Base-by-base conservation (phyloP, 192 early-diverging fungal species). In the Coemansia umbellata region DNA sequence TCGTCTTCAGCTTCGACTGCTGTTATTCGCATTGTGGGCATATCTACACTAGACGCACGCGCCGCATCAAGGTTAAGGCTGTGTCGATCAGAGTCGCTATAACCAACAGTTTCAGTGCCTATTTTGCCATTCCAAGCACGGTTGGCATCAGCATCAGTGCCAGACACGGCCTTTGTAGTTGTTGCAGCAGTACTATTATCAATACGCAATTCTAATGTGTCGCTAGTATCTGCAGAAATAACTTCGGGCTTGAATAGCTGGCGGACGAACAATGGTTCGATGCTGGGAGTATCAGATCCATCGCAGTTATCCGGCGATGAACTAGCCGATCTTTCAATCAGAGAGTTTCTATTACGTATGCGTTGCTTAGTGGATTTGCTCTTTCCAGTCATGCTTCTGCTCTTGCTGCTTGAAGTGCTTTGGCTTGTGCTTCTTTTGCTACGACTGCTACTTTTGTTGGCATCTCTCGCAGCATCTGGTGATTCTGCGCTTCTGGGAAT, bases 1-100 rank as follows among this genome's bases (percentile, higher is more conserved):
- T 75, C 72, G n/a, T 67, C 63, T 21, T 74, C 72, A 24, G 72
- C 72, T 31, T 67, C 72, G 27, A 75, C 65, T 10, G 72, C 72
- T 8, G 72, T 64, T 19, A 75, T 75, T 18, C 60, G 64, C 72
- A 75, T 63, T 1, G 72, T 75, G 11, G 72, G 72, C 11, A 39
- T 40, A 3, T 58, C 72, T 0, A 58, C 48, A 32, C 61, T 65
- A 17, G 60, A 55, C 3, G 57, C 50, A 19, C 72, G 72, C 15
- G 65, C 58, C 2, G 61, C 61, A 15, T 63, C 37, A 21, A 75
- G 61, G 21, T 75, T 53, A 9, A 75, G 57, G 50, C 72, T 75
- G 33, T 26, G 60, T 9, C 55, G 65, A 13, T 41, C 41, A n/a
- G 18, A 19, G 21, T 23, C 48, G 37, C 57, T 60, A 11, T 53